Base-by-base conservation (phyloP, 225 moss, liverwort and hornwort species). In the Ulota crispa region DNA sequence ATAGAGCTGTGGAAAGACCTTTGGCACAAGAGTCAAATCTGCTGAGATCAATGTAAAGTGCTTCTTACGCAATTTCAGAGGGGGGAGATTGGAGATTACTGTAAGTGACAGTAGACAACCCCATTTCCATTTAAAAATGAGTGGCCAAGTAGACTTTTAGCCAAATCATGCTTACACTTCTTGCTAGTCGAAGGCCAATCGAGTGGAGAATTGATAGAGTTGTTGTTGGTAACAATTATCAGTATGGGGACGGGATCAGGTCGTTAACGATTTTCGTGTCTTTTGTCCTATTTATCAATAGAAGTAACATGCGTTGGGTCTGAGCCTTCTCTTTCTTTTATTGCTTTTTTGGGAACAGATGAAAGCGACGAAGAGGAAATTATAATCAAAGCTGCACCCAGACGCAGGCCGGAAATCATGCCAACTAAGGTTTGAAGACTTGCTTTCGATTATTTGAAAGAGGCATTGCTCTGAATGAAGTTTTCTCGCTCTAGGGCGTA, bases 341-440 rank as follows among this genome's bases (percentile, higher is more conserved):
- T 47, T 6, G 7, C 16, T 67, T 65, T 45, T 65, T 73, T 59
- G 64, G 32, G 53, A 62, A 30, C 76, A 86, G 90, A 88, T 88
- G 81, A 83, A 20, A 88, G 81, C 79, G 87, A 86, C 6, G 80
- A 74, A 57, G 87, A 85, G 68, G 85, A 85, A 72, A 36, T 76
- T 23, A 28, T 80, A 30, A 72, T 73, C 34, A 32, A 79, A 76
- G 50, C 85, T 72, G 64, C 85, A 79, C 85, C 81, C 32, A 79
- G 73, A 42, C 77, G 27, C 56, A 81, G 12, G 57, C 68, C 73
- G n/a, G 79, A 75, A 57, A 64, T 55, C 67, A 27, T 28, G 56
- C 73, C 53, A 59, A 15, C 79, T 39, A 76, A 90, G 90, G 90
- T 90, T 76, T 54, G 79, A 72, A 60, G 31, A 37, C 76, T 54